These are phyloP conservation scores for Phytophthora colocasiae DNA, from an alignment of 352 stramenopile genomes.

Conservation along the genomic window DNA sequence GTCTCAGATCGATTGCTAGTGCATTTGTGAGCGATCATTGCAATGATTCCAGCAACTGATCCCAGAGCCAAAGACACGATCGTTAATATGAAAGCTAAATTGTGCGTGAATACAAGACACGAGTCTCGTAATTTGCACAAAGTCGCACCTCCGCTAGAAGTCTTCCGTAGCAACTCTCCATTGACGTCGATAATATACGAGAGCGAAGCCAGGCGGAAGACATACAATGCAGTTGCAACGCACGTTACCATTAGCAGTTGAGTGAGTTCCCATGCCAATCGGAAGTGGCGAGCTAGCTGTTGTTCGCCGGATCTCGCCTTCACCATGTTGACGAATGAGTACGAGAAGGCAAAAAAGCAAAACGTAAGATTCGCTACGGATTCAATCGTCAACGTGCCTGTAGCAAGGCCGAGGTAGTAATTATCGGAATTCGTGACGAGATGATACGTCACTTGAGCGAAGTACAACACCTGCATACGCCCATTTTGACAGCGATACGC, in stretches of 20 bases:
- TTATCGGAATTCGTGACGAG: slow-evolving; percentile 10
- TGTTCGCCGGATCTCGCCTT: slow-evolving; percentile 22
- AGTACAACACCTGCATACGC: slow-evolving; percentile 16
- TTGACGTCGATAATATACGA: slow-evolving; percentile 21
- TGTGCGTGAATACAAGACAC: slow-evolving; percentile 18
- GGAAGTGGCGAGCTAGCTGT: slow-evolving; percentile 21
- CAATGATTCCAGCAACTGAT: no score
- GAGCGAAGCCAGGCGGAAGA: slow-evolving; percentile 8
- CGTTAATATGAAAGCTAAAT: slow-evolving; percentile 12
- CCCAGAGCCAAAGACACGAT: not conserved
- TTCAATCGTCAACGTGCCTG: slow-evolving; percentile 28
- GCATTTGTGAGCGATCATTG: no score
- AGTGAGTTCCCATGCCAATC: slow-evolving; percentile 18
- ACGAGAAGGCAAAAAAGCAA: slow-evolving; percentile 24
- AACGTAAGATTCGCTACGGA: slow-evolving; percentile 18
- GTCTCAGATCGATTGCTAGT: no score
- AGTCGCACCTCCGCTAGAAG: slow-evolving; percentile 10
- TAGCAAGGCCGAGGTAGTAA: slow-evolving; percentile 22
- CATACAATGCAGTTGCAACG: not conserved
- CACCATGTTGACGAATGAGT: slow-evolving; percentile 17
- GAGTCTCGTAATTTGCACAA: slow-evolving; percentile 31
- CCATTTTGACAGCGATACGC: slow-evolving; percentile 21
- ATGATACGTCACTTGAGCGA: slow-evolving; percentile 18
- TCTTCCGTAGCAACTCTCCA: slow-evolving; percentile 29
- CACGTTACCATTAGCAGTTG: slow-evolving; percentile 18